Base-by-base conservation (phyloP, 306 rosid genomes). In the Acacia crassicarpa region DNA sequence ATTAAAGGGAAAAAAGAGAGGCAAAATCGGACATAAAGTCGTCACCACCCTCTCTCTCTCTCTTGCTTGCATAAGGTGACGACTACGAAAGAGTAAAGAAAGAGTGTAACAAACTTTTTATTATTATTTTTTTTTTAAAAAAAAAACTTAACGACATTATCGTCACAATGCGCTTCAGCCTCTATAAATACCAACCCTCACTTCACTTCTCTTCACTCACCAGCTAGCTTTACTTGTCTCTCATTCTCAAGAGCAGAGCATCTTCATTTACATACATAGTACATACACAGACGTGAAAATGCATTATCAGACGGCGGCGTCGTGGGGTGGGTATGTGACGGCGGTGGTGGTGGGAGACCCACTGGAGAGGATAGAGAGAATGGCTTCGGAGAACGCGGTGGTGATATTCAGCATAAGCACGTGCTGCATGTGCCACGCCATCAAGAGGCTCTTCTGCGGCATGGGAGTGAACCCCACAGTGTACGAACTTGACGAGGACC, bases 381-480 rank as follows among this genome's bases (percentile, higher is more conserved):
- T 95, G 83, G 99, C 97, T 2, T 85, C 97, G 5, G 97, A 93
- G 88, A 93, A 86, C 12, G 99, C 99, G 16, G 99, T 95, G 84
- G 99, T 93, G 77, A 91, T 95, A 78, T 95, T 95, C 90, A 93
- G 99, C 80, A 23, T 93, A 49, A 93, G 99, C 82, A 91, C 95
- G 68, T 95, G 99, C 77, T 95, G 99, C 85, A 95, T 95, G 99
- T 95, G 99, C 82, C 99, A 95, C 67, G 99, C 99, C 3, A 90
- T 93, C 33, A 93, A 95, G 89, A 84, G 99, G 86, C 78, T 95
- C 4, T 92, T 95, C 68, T 88, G 99, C 13, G 98, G 99, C 19
- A 95, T 95, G 99, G 99, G 99, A 0, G 99, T 95, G 74, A 95
- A 89, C 43, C 95, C 98, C 2, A 89, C 95, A 17, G 95, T 95